Evolutionary conservation across 306 rosid genomes (phyloP).

Genomic region (Gleditsia sinensis): DNA sequence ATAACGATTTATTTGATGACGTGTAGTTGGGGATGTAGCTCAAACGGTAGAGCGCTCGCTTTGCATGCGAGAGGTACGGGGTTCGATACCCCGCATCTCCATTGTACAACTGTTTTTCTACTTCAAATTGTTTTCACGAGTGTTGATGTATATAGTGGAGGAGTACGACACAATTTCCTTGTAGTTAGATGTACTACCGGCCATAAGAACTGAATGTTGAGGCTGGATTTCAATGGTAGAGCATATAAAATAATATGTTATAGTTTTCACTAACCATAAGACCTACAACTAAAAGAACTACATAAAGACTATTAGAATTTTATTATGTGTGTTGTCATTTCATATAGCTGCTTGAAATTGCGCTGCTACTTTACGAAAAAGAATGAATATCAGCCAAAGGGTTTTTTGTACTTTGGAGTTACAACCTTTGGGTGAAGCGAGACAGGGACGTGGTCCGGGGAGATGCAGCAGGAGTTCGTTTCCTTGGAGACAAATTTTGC

Average conservation of each 20-base stretch:
- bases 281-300: too few relatives aligned
- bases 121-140: too few relatives aligned
- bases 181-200: too few relatives aligned
- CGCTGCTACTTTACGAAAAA: background rate
- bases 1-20: too few relatives aligned
- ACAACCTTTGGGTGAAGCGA: conserved; percentile 41
- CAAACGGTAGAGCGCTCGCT: background rate
- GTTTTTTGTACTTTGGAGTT: background rate
- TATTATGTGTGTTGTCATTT: conserved; percentile 4
- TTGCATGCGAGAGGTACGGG: background rate
- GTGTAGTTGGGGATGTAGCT: background rate
- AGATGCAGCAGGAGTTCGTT: conserved; percentile 23
- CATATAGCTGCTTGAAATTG: conserved; percentile 4
- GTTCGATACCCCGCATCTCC: background rate
- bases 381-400: too few relatives aligned
- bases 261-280: conserved; percentile 24
- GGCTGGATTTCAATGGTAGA: too few relatives aligned
- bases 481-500: conserved; percentile 73
- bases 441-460: conserved; percentile 30
- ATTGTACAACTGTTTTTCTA: too few relatives aligned
- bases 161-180: too few relatives aligned
- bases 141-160: too few relatives aligned
- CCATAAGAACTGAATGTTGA: too few relatives aligned
- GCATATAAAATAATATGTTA: too few relatives aligned
- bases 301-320: too few relatives aligned